Evolutionary conservation across 257 asterid species (phyloP), one percentile per base, ranked within the genome.

Genomic region (Petunia axillaris): DNA sequence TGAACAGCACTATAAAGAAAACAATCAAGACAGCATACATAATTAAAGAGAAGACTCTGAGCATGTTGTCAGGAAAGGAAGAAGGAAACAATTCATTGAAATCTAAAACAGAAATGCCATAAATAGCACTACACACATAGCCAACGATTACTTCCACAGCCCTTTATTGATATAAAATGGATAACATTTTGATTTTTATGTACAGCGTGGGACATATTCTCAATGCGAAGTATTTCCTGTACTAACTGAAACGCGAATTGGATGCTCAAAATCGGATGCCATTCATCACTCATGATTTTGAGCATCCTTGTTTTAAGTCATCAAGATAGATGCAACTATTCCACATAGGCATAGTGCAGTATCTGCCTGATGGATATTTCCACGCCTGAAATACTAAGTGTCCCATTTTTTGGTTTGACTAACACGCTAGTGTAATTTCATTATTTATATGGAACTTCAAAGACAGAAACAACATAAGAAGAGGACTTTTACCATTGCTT

Each of bases 401-500:
- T 3, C 0, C 10, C 11, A 10, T 48, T 71, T 46, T 71, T 71
- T 50, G 44, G 15, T 67, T 66, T 40, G 54, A 66, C 36, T 39
- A 41, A 66, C 75, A 67, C 40, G 75, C 52, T n/a, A 43, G 39
- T 43, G 75, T 38, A 67, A n/a, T 43, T 66, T 66, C 75, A 41
- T 40, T 14, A 41, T 66, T 4, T 6, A 3, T 43, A 40, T 13
- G 55, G 78, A 73, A 73, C 78, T 73, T 73, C 46, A 67, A n/a
- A 67, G 43, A 43, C 7, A 50, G 4, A 1, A 71, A 71, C 60
- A 44, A 73, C 78, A 50, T 11, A 50, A 50, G 60, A 71, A 25
- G 62, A 36, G 46, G 43, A 62, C 48, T 71, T 62, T 76, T 86
- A 91, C 98, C 98, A 94, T 86, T 94, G 93, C 64, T 88, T 89